phyloP scores from a whole-genome alignment of 768 basidiomycete species.

The Myochromella boudieri region DNA sequence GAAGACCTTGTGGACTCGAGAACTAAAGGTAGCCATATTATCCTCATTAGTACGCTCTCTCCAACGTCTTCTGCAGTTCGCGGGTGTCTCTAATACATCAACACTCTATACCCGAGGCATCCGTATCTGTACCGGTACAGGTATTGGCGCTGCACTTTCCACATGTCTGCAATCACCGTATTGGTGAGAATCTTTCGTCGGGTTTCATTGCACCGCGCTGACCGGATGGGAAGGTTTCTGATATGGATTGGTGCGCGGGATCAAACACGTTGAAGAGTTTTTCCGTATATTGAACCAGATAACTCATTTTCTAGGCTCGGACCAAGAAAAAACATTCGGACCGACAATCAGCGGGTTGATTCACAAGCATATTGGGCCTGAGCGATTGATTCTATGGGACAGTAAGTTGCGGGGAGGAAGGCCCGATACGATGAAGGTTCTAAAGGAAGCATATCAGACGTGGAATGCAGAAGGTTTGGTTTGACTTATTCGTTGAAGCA shows the following conservation, averaged over 20 bases:
- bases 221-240: conserved; percentile 51
- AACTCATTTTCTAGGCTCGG: conserved; percentile 50
- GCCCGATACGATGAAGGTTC: conserved; percentile 74
- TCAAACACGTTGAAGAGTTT: too few relatives aligned
- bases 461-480: conserved; percentile 70
- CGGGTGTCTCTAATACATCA: conserved; percentile 80
- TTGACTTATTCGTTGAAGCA: conserved; percentile 1
- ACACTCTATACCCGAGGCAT: conserved; percentile 78
- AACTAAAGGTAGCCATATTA: conserved; percentile 69
- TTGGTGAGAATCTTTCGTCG: conserved; percentile 30
- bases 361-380: conserved; percentile 67
- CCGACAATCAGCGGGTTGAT: conserved; percentile 73
- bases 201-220: conserved; percentile 63
- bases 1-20: conserved; percentile 72
- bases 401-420: conserved; percentile 71
- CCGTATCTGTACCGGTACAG: conserved; percentile 81
- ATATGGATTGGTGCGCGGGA: conserved; percentile 76
- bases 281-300: not conserved
- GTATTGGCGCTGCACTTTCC: conserved; percentile 76
- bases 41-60: too few relatives aligned
- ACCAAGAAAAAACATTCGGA: conserved; percentile 78
- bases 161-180: conserved; percentile 69
- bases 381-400: conserved; percentile 77
- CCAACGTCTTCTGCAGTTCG: conserved; percentile 64
- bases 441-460: conserved; percentile 64